phyloP scores from a whole-genome alignment of 305 asterid genomes.

The Solanum hybrid region DNA sequence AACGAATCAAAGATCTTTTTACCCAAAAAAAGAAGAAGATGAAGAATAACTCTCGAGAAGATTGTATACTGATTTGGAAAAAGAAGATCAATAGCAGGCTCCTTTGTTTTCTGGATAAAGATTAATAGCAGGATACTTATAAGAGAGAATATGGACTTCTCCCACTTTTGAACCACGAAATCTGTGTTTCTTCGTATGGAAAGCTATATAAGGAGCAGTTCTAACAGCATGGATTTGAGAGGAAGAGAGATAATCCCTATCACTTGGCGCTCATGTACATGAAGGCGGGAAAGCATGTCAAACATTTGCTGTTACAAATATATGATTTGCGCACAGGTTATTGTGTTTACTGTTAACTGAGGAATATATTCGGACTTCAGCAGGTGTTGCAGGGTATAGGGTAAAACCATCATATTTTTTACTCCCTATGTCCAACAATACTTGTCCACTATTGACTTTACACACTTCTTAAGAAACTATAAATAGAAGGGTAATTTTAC shows the following conservation, averaged over 20 bases:
- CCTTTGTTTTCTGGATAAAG: neutral
- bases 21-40: no score
- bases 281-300: neutral
- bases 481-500: neutral
- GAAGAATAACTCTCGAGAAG: neutral
- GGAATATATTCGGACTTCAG: neutral
- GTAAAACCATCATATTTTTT: neutral
- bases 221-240: neutral
- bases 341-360: neutral
- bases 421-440: neutral
- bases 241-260: neutral
- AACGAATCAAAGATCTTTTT: neutral
- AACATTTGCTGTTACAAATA: neutral
- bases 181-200: neutral
- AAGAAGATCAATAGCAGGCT: neutral
- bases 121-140: neutral
- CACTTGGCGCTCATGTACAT: neutral
- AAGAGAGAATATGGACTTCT: neutral
- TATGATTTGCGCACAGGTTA: neutral
- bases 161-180: neutral
- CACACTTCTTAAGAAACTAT: neutral
- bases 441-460: neutral
- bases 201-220: neutral
- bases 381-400: neutral
- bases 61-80: neutral